Conservation (phyloP, 768 basidiomycete species). For the Boletus edulis region DNA sequence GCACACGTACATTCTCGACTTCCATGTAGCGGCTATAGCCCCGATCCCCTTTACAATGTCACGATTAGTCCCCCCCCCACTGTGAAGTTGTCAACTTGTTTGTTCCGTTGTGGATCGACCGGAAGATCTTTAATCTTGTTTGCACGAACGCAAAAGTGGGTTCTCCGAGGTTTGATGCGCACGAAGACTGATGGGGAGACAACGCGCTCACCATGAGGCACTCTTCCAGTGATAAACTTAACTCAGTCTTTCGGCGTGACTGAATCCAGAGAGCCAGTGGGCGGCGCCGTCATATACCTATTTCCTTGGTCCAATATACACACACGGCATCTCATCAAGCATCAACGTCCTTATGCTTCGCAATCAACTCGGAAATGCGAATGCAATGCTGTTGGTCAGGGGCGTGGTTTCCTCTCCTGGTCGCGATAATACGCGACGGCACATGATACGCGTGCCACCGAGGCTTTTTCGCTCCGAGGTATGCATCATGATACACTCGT, state of each 20-base stretch:
- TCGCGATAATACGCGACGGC: neutral
- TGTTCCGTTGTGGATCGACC: slow-evolving; percentile 16
- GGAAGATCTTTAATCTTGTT: slow-evolving; percentile 17
- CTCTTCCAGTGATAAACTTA: slow-evolving; percentile 16
- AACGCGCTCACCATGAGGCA: slow-evolving; percentile 29
- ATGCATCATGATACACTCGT: no score
- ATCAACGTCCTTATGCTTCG: neutral
- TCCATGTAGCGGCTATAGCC: slow-evolving; percentile 17
- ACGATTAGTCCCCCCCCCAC: slow-evolving; percentile 6
- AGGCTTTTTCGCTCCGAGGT: slow-evolving; percentile 13
- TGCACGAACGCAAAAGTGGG: slow-evolving; percentile 14
- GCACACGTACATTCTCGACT: slow-evolving; percentile 10
- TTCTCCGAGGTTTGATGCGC: slow-evolving; percentile 27
- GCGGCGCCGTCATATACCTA: neutral
- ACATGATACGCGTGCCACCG: neutral
- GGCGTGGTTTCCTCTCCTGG: neutral
- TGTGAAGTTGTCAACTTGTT: slow-evolving; percentile 10
- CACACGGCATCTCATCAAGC: slow-evolving; percentile 1
- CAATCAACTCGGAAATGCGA: slow-evolving; percentile 9
- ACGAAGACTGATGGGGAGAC: slow-evolving; percentile 11
- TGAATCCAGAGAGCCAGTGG: neutral
- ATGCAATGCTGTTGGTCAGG: neutral
- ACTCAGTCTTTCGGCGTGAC: slow-evolving; percentile 9
- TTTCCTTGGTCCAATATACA: neutral
- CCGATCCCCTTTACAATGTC: slow-evolving; percentile 12